Conservation (phyloP, 208 protist genomes). For the Strigomonas culicis region DNA sequence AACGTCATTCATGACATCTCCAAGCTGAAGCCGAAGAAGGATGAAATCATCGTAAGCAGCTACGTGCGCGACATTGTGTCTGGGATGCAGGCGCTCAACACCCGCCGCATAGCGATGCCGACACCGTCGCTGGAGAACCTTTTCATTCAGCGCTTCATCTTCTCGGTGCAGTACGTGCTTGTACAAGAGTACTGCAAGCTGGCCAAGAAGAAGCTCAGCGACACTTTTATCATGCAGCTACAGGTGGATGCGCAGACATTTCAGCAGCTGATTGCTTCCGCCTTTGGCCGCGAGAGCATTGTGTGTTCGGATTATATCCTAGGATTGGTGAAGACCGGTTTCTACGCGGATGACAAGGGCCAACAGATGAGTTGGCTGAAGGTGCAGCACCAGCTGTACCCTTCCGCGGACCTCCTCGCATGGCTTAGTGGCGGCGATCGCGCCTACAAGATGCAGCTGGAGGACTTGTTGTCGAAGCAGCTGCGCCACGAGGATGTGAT, state of each 20-base stretch:
- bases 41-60: slow-evolving; percentile 53
- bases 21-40: slow-evolving; percentile 53
- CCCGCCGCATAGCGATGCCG: slow-evolving; percentile 46
- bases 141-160: slow-evolving; percentile 65
- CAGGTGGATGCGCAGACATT: slow-evolving; percentile 81
- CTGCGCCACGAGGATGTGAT: slow-evolving; percentile 63
- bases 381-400: slow-evolving; percentile 48
- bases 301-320: slow-evolving; percentile 62
- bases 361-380: slow-evolving; percentile 64
- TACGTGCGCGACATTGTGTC: slow-evolving; percentile 60
- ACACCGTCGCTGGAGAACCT: slow-evolving; percentile 58
- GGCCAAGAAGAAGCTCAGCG: slow-evolving; percentile 55
- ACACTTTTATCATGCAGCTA: slow-evolving; percentile 79
- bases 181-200: slow-evolving; percentile 78
- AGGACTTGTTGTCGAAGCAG: slow-evolving; percentile 47
- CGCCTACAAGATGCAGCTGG: slow-evolving; percentile 45
- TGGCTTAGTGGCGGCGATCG: slow-evolving; percentile 68
- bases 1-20: slow-evolving; percentile 43
- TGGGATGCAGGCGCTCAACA: slow-evolving; percentile 43
- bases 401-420: slow-evolving; percentile 48
- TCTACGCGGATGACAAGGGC: slow-evolving; percentile 47
- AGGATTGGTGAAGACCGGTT: slow-evolving; percentile 65
- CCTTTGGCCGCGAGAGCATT: slow-evolving; percentile 49
- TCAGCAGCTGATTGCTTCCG: slow-evolving; percentile 53
- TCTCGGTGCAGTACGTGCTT: slow-evolving; percentile 57